phyloP scores from a whole-genome alignment of 176 grass and related monocot species.

The Lolium perenne region DNA sequence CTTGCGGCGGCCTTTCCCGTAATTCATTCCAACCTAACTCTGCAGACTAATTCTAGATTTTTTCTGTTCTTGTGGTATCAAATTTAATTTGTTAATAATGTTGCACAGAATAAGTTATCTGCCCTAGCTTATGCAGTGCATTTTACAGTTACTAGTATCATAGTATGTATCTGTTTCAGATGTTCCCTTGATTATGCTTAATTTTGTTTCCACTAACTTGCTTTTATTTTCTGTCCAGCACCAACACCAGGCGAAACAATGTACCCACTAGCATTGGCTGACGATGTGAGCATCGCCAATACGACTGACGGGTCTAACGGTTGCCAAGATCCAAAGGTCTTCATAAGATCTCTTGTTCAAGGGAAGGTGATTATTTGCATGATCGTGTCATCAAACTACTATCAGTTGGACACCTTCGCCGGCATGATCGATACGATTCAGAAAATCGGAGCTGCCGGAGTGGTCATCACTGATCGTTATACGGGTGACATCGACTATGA shows the following conservation, averaged over 20 bases:
- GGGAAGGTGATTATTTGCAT: constrained; percentile 80
- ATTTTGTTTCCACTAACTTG: constrained; percentile 27
- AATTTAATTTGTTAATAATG: constrained; percentile 2
- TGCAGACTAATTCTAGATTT: not conserved
- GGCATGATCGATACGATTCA: constrained; percentile 50
- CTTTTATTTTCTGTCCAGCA: constrained; percentile 49
- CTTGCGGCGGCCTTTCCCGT: constrained; percentile 65
- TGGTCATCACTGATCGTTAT: constrained; percentile 57
- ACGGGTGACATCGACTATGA: constrained; percentile 43
- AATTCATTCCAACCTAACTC: constrained; percentile 49
- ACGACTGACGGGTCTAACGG: constrained; percentile 22
- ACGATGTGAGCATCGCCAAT: constrained; percentile 57
- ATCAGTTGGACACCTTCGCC: constrained; percentile 28
- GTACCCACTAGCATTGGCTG: constrained; percentile 62
- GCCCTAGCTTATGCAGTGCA: not conserved
- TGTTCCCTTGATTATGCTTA: not conserved
- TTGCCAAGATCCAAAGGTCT: constrained; percentile 49
- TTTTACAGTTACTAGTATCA: not conserved
- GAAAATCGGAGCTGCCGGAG: constrained; percentile 66
- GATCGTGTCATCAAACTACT: constrained; percentile 42
- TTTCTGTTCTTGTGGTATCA: not conserved
- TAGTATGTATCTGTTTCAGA: not conserved
- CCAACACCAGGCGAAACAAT: constrained; percentile 63
- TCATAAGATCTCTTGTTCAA: constrained; percentile 59
- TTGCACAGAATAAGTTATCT: constrained; percentile 8